These are phyloP conservation scores for Sutorius eximius DNA, from an alignment of 1,284 basidiomycete species.

Conservation along the genomic window DNA sequence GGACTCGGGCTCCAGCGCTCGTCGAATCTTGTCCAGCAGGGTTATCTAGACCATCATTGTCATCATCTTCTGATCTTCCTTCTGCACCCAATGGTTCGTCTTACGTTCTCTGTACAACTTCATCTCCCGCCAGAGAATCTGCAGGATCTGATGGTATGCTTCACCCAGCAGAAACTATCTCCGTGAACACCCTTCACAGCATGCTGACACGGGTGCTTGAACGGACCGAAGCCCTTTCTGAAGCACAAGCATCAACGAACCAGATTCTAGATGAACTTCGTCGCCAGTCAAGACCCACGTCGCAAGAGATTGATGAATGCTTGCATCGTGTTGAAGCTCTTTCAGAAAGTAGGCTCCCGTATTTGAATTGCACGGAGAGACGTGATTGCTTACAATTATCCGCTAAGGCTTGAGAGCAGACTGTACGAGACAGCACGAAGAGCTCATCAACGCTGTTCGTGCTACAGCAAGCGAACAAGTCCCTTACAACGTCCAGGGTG, in stretches of 20 bases:
- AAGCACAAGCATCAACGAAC: slow-evolving; percentile 56
- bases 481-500: slow-evolving; percentile 69
- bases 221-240: slow-evolving; percentile 49
- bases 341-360: slow-evolving; percentile 47
- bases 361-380: background rate
- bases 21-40: background rate
- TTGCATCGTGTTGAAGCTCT: slow-evolving; percentile 42
- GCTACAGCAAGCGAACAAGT: slow-evolving; percentile 67
- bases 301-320: slow-evolving; percentile 33
- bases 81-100: slow-evolving; percentile 6
- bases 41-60: background rate
- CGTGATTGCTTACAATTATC: background rate
- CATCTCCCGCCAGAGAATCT: slow-evolving; percentile 9
- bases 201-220: slow-evolving; percentile 48
- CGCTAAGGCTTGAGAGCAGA: slow-evolving; percentile 58
- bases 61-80: slow-evolving; percentile 17
- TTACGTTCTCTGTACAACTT: slow-evolving; percentile 25
- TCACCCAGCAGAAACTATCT: slow-evolving; percentile 33
- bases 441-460: slow-evolving; percentile 56
- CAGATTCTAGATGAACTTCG: slow-evolving; percentile 44
- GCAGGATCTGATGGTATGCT: slow-evolving; percentile 40
- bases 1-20: background rate
- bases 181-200: slow-evolving; percentile 41
- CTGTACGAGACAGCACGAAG: slow-evolving; percentile 54
- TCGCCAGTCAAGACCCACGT: slow-evolving; percentile 9